These are phyloP conservation scores for Calonectria ilicicola DNA, from an alignment of 2,329 filamentous ascomycete species.

Conservation along the genomic window DNA sequence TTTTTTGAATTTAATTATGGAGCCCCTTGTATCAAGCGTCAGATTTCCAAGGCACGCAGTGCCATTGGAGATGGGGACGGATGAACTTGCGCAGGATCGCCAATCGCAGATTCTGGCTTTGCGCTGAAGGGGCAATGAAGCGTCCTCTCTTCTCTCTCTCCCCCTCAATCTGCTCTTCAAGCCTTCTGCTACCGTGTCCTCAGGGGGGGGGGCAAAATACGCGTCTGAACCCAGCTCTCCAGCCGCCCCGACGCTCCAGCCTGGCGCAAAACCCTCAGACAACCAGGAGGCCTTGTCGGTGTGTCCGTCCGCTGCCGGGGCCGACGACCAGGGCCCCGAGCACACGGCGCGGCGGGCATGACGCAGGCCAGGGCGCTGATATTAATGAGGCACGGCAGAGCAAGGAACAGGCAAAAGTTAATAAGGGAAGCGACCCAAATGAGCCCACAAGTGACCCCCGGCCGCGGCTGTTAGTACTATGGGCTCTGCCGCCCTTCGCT, in stretches of 20 bases:
- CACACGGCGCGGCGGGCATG: neutral
- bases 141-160: neutral
- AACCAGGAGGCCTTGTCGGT: neutral
- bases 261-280: neutral
- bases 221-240: neutral
- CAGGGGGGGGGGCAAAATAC: neutral
- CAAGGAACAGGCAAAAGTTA: conserved; percentile 3
- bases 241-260: neutral
- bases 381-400: conserved; percentile 10
- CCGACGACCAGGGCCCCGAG: neutral
- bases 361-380: neutral
- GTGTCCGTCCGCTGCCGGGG: neutral
- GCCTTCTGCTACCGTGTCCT: neutral
- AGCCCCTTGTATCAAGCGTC: neutral
- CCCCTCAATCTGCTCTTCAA: too few species aligned
- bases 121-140: neutral
- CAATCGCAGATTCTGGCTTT: neutral
- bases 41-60: neutral
- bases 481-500: neutral
- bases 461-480: neutral
- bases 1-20: conserved; percentile 18
- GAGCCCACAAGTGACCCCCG: neutral
- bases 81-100: neutral
- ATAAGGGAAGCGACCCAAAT: neutral
- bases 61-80: neutral